Base-by-base conservation (phyloP, 345 rosid genomes). In the Populus ilicifolia region DNA sequence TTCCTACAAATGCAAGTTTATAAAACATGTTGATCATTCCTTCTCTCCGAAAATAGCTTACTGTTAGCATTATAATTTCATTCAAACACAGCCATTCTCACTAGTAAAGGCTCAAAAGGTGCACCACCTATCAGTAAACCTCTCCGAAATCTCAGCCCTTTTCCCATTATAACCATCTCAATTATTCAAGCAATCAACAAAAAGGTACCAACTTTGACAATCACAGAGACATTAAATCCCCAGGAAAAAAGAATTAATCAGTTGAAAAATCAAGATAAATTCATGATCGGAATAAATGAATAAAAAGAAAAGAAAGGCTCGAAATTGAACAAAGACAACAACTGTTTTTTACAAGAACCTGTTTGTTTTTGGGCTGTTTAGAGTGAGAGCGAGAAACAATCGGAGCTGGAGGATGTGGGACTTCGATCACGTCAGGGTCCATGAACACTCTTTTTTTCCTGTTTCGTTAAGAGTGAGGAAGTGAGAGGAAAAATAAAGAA, bases 371-470 rank as follows among this genome's bases (percentile, higher is more conserved):
- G 39, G 65, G 74, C 75, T 75, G 75, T 39, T 46, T 81, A 18
- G 21, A 16, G 59, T 84, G 79, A 75, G 85, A 20, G 74, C 86
- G 83, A 78, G 81, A 80, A 35, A 71, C 30, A 78, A 88, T 56
- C 63, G 88, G 50, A 23, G 63, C 23, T 56, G 88, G n/a, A 35
- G 69, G 85, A 69, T 59, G 86, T 38, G 91, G 84, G 80, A 92
- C 85, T 88, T 92, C 92, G 81, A 87, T 85, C 72, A 87, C 89
- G 50, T 89, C 86, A 0, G 94, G 86, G 81, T 92, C 97, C 92
- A 94, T 90, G 65, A 63, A 41, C 59, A 75, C 27, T 50, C 79
- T 85, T 68, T 82, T 83, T 84, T 86, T 87, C 69, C 39, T 65
- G 86, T 76, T 76, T 71, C 68, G 75, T 52, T 70, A 82, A n/a